Conservation (phyloP, 768 basidiomycete species). For the Amanita exitialis region DNA sequence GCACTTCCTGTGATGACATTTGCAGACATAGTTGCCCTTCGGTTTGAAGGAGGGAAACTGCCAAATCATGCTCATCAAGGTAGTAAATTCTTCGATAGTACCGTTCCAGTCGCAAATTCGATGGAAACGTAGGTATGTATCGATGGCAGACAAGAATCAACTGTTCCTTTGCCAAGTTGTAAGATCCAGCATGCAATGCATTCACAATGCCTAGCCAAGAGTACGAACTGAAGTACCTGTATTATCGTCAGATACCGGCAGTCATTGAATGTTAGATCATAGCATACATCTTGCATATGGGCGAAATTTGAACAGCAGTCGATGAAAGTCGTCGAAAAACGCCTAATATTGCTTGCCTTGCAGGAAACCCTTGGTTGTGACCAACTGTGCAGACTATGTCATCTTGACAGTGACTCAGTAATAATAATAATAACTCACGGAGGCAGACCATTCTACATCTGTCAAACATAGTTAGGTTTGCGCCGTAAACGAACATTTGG, state of each 20-base stretch:
- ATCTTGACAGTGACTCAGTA: not conserved
- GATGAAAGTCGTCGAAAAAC: not conserved
- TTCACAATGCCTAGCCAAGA: constrained; percentile 10
- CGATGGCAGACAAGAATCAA: constrained; percentile 3
- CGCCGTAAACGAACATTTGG: not conserved
- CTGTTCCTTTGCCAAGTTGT: not conserved
- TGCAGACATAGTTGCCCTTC: not conserved
- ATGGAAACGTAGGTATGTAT: not conserved
- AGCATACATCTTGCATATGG: not conserved
- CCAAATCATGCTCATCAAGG: constrained; percentile 12
- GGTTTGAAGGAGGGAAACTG: constrained; percentile 5
- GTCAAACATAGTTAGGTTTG: not conserved
- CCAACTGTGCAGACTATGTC: constrained; percentile 14
- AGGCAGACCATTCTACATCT: constrained; percentile 41
- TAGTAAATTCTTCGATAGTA: constrained; percentile 9
- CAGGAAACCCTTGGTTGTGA: constrained; percentile 14
- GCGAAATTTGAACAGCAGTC: not conserved
- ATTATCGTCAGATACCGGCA: constrained; percentile 11
- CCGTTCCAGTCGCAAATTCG: constrained; percentile 12
- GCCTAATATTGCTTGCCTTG: not conserved
- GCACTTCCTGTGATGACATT: not conserved
- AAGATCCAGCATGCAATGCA: constrained; percentile 8
- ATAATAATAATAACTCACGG: constrained; percentile 23
- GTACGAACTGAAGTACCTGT: constrained; percentile 10
- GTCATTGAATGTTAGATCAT: not conserved